Conservation (phyloP, 1,284 basidiomycete species). For the Leccinum fallax region DNA sequence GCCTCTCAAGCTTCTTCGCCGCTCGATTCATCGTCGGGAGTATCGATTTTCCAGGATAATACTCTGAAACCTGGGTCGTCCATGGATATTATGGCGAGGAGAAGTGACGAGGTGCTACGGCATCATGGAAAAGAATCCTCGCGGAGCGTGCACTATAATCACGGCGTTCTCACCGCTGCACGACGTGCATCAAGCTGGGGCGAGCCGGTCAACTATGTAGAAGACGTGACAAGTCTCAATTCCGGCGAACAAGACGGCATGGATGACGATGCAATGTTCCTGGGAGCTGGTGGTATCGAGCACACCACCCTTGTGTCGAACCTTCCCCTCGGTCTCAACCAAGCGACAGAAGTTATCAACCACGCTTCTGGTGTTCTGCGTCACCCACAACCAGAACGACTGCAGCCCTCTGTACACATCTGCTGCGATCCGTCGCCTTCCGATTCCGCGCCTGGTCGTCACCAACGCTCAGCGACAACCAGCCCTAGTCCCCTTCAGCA, state of each 20-base stretch:
- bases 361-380: constrained; percentile 25
- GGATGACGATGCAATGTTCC: constrained; percentile 48
- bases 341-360: constrained; percentile 31
- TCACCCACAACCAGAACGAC: constrained; percentile 34
- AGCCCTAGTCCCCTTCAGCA: constrained; percentile 48
- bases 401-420: constrained; percentile 25
- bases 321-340: constrained; percentile 38
- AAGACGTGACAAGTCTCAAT: constrained; percentile 54
- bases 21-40: constrained; percentile 32
- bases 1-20: constrained; percentile 33
- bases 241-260: constrained; percentile 49
- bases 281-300: constrained; percentile 56
- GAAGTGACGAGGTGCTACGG: constrained; percentile 40
- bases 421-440: constrained; percentile 30
- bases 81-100: constrained; percentile 29
- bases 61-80: constrained; percentile 19
- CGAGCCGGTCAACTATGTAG: constrained; percentile 46
- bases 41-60: constrained; percentile 28
- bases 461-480: constrained; percentile 37
- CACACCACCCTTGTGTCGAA: constrained; percentile 44
- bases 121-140: constrained; percentile 25
- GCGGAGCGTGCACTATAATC: constrained; percentile 31
- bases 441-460: constrained; percentile 30
- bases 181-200: constrained; percentile 68
- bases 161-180: constrained; percentile 41